Evolutionary conservation across 768 basidiomycete genomes (phyloP).

Genomic region (Gautieria morchelliformis): DNA sequence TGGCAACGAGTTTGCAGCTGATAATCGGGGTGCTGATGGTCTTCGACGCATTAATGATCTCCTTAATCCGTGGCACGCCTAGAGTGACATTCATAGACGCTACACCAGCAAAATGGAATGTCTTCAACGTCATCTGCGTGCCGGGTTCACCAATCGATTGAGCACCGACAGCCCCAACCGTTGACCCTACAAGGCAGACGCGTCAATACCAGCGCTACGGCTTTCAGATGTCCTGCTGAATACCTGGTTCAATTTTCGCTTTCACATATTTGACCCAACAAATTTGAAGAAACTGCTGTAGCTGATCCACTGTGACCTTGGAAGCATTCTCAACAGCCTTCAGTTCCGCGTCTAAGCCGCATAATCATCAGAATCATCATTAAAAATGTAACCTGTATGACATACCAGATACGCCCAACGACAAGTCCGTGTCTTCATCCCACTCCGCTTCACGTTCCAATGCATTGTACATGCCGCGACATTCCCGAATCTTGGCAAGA

Average conservation of each 20-base stretch:
- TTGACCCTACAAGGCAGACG: slow-evolving; percentile 55
- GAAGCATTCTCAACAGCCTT: slow-evolving; percentile 80
- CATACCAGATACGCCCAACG: slow-evolving; percentile 65
- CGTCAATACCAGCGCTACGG: neutral
- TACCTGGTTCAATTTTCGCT: slow-evolving; percentile 93
- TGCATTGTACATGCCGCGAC: slow-evolving; percentile 78
- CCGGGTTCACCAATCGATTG: slow-evolving; percentile 99
- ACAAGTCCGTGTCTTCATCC: slow-evolving; percentile 69
- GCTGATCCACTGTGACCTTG: slow-evolving; percentile 79
- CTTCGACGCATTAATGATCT: slow-evolving; percentile 99
- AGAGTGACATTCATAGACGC: slow-evolving; percentile 99
- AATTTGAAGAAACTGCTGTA: slow-evolving; percentile 71
- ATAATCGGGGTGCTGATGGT: slow-evolving; percentile 96
- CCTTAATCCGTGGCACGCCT: slow-evolving; percentile 99
- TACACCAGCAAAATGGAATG: slow-evolving; percentile 99
- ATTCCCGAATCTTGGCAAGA: slow-evolving; percentile 57
- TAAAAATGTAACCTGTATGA: neutral
- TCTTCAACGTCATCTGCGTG: slow-evolving; percentile 99
- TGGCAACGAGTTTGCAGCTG: slow-evolving; percentile 84
- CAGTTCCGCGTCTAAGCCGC: slow-evolving; percentile 46
- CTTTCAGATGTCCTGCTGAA: neutral
- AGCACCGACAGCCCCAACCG: slow-evolving; percentile 96
- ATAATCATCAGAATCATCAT: neutral
- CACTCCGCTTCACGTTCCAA: slow-evolving; percentile 63
- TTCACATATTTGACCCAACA: slow-evolving; percentile 90